A percentile compares a stretch with the other conserved stretches of the same genome.
These are phyloP conservation scores for Teratosphaeria viscida DNA, from an alignment of 2,329 filamentous ascomycete species.

Conservation along the genomic window DNA sequence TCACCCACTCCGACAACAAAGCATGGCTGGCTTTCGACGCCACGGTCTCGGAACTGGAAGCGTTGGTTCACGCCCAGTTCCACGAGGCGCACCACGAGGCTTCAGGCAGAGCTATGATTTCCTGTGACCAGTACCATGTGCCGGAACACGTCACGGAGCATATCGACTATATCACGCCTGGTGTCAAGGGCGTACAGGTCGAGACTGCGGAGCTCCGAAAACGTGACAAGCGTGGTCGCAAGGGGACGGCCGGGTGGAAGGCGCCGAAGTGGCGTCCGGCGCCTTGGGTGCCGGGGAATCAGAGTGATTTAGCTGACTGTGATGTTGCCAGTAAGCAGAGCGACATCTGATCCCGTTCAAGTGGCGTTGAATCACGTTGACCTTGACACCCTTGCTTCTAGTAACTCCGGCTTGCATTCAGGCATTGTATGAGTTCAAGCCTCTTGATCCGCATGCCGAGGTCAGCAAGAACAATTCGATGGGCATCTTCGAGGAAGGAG, in stretches of 20 bases:
- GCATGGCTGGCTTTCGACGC: constrained; percentile 25
- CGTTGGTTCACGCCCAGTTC: constrained; percentile 18
- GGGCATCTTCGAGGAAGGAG: constrained; percentile 34
- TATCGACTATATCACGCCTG: constrained; percentile 22
- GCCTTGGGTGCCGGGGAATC: constrained; percentile 6
- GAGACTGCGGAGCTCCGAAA: constrained; percentile 4
- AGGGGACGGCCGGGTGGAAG: constrained; percentile 1
- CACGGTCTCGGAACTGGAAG: constrained; percentile 17
- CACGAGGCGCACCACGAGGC: constrained; percentile 16
- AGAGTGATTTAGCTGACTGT: constrained; percentile 9
- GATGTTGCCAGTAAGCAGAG: constrained; percentile 4
- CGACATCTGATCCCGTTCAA: too few relatives aligned
- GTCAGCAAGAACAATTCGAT: constrained; percentile 15
- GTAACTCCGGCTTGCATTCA: constrained; percentile 16
- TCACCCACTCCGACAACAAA: constrained; percentile 25
- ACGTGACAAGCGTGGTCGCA: not conserved
- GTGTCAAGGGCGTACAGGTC: constrained; percentile 16
- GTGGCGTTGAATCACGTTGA: too few relatives aligned
- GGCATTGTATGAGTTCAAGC: constrained; percentile 15
- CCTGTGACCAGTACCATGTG: constrained; percentile 15
- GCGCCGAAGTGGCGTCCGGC: constrained; percentile 5
- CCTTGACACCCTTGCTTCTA: too few relatives aligned
- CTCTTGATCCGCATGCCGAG: constrained; percentile 7
- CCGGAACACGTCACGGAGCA: constrained; percentile 12
- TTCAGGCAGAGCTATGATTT: constrained; percentile 11